Evolutionary conservation across 352 stramenopile genomes (phyloP).

Genomic region (Phytophthora europaea): DNA sequence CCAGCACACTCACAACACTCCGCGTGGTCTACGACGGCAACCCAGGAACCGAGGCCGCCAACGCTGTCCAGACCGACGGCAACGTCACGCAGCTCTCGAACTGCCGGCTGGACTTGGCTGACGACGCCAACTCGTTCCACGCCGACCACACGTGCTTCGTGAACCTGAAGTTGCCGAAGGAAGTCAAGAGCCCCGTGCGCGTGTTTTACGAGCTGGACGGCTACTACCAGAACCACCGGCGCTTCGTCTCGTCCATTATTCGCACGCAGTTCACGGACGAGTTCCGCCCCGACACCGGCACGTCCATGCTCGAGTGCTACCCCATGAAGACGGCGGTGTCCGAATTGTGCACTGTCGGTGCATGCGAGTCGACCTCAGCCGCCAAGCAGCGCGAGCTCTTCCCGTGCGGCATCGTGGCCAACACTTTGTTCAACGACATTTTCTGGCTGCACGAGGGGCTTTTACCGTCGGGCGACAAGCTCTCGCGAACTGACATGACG

Average conservation of each 20-base stretch:
- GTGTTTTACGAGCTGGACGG: conserved; percentile 77
- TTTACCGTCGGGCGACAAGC: conserved; percentile 52
- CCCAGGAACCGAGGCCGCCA: conserved; percentile 10
- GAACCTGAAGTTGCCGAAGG: conserved; percentile 60
- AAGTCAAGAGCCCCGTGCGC: conserved; percentile 45
- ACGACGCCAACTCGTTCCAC: conserved; percentile 72
- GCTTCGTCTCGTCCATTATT: conserved; percentile 79
- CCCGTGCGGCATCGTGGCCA: conserved; percentile 79
- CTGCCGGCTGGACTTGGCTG: conserved; percentile 51
- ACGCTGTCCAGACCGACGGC: conserved; percentile 44
- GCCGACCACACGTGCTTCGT: conserved; percentile 82
- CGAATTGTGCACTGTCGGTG: conserved; percentile 45
- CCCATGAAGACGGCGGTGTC: conserved; percentile 59
- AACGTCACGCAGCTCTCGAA: conserved; percentile 53
- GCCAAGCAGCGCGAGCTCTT: conserved; percentile 59
- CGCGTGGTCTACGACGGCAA: conserved; percentile 73
- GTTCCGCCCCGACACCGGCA: conserved; percentile 47
- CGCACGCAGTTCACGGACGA: conserved; percentile 72
- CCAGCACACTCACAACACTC: conserved; percentile 57
- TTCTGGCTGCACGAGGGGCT: conserved; percentile 79
- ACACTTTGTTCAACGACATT: conserved; percentile 90
- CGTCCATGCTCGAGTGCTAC: conserved; percentile 52
- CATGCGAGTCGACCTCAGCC: conserved; percentile 34
- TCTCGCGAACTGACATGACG: conserved; percentile 52
- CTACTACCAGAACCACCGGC: conserved; percentile 80